Base-by-base conservation (phyloP, 768 basidiomycete genomes). In the Tephrocybe sp. region DNA sequence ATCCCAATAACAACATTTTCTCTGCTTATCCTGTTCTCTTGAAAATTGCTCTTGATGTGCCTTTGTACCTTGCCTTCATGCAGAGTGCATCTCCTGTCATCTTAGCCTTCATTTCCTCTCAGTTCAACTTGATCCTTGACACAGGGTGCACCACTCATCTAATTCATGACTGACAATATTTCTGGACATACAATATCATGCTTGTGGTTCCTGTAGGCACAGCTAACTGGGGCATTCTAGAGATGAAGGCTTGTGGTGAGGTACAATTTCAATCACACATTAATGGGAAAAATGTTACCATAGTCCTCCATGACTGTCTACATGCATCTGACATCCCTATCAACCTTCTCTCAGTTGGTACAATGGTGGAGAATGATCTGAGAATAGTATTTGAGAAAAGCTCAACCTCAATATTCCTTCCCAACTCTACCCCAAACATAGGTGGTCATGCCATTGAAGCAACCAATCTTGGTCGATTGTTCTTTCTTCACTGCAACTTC, bases 341-440 rank as follows among this genome's bases (percentile, higher is more conserved):
- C 0, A 61, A 66, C 18, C 55, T 68, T 0, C 28, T 64, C 0
- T 65, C 59, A 0, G 54, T 66, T 21, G 57, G 62, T n/a, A 45
- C 46, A 0, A 47, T 67, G 9, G 47, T 32, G 1, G 48, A 62
- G 9, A 30, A 54, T 36, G 28, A 31, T 16, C 21, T 54, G 16
- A 25, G 30, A 11, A 22, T 57, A 9, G 35, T 38, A 15, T 57
- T 54, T 28, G 30, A 48, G 15, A 32, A 44, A 16, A 19, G 48
- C 24, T 21, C 35, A 0, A 42, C 48, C 4, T 30, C 49, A 15
- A 44, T 57, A 12, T 25, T 21, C 19, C 47, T 49, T n/a, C 52
- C 48, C 25, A 9, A 21, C 11, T 31, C 26, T 2, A 13, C 18
- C 2, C 18, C 12, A 3, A 15, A 16, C 3, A 19, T 30, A 15